Percentiles rank a stretch among this genome's conserved stretches.
Conservation (phyloP, 2,329 filamentous ascomycete species). For the Chrysoporthe deuterocubensis region DNA sequence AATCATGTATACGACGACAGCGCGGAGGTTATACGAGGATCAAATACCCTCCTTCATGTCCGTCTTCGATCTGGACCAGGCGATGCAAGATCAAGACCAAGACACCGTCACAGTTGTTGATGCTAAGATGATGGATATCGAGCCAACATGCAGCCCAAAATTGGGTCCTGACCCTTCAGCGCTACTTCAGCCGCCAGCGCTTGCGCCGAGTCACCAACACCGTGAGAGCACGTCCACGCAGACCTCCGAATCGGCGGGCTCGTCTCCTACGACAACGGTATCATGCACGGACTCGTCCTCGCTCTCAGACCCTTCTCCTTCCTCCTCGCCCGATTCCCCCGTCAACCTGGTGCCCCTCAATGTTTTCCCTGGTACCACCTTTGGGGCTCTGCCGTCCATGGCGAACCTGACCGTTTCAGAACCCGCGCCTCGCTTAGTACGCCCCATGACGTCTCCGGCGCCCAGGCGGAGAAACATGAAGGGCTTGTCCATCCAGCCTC, state of each 20-base stretch:
- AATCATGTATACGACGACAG: conserved; percentile 66
- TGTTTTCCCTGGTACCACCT: conserved; percentile 67
- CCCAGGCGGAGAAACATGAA: conserved; percentile 83
- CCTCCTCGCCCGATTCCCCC: conserved; percentile 89
- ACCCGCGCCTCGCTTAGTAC: conserved; percentile 44
- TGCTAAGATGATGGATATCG: conserved; percentile 55
- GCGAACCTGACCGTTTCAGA: conserved; percentile 52
- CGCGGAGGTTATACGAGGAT: conserved; percentile 66
- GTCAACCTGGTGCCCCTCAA: conserved; percentile 73
- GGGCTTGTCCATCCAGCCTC: conserved; percentile 77
- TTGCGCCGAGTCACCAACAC: conserved; percentile 67
- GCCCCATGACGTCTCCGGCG: conserved; percentile 70
- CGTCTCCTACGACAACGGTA: conserved; percentile 91
- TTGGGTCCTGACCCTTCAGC: conserved; percentile 39
- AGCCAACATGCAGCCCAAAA: conserved; percentile 43
- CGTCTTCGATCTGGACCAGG: conserved; percentile 67
- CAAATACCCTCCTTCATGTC: conserved; percentile 79
- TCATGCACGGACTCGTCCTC: conserved; percentile 92
- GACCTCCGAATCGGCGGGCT: conserved; percentile 83
- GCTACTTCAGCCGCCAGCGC: conserved; percentile 42
- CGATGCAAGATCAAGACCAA: conserved; percentile 56
- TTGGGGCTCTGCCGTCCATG: conserved; percentile 52
- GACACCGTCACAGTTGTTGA: conserved; percentile 59
- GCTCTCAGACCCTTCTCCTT: conserved; percentile 87
- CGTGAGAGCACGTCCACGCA: conserved; percentile 79